Conservation (phyloP, 1,284 basidiomycete species). For the Volvariella volvacea region DNA sequence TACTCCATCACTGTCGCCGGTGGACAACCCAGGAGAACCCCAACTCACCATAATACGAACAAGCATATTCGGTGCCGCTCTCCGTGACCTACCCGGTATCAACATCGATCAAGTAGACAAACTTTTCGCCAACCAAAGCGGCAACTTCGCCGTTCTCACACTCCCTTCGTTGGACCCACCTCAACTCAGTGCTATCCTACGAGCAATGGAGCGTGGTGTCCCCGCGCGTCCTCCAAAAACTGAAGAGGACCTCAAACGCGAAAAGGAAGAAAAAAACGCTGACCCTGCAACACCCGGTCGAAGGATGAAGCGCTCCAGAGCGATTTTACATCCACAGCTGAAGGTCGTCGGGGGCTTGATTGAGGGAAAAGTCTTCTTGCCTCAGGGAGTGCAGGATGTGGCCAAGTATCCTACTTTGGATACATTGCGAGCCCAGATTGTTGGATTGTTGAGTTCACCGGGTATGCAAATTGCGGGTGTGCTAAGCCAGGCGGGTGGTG, state of each 20-base stretch:
- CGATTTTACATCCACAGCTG: conserved; percentile 53
- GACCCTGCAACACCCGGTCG: conserved; percentile 61
- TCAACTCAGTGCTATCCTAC: conserved; percentile 58
- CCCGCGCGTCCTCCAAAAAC: conserved; percentile 52
- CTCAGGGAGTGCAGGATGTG: conserved; percentile 50
- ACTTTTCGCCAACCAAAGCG: conserved; percentile 49
- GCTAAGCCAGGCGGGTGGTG: conserved; percentile 68
- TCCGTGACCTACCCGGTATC: conserved; percentile 52
- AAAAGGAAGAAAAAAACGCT: conserved; percentile 48
- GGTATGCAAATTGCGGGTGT: conserved; percentile 64
- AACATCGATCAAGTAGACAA: conserved; percentile 38
- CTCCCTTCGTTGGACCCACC: conserved; percentile 67
- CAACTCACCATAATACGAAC: conserved; percentile 62
- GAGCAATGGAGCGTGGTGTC: conserved; percentile 59
- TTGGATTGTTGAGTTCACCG: conserved; percentile 68
- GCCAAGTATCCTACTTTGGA: conserved; percentile 66
- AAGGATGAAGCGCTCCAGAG: conserved; percentile 49
- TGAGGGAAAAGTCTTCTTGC: conserved; percentile 62
- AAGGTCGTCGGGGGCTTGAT: conserved; percentile 69
- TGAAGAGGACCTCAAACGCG: conserved; percentile 40
- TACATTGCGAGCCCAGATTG: conserved; percentile 66
- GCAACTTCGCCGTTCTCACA: conserved; percentile 59
- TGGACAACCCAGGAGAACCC: conserved; percentile 22
- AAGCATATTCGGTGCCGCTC: conserved; percentile 64
- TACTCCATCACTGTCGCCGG: conserved; percentile 12